A percentile compares a stretch with the other conserved stretches of the same genome.
phyloP scores from a whole-genome alignment of 495 filamentous ascomycete genomes.

The Neurospora discreta region DNA sequence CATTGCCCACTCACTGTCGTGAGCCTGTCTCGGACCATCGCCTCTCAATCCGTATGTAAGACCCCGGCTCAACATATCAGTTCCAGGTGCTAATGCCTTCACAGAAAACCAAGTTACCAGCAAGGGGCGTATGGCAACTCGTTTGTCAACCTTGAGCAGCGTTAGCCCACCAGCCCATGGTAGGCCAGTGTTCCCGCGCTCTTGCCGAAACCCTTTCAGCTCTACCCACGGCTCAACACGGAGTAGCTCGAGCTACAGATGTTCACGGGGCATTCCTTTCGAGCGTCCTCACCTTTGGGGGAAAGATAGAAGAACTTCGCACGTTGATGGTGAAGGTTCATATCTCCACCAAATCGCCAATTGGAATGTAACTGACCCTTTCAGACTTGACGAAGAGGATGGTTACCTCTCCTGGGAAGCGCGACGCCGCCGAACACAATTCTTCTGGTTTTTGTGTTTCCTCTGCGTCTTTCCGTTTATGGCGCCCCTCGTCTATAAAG shows the following conservation, averaged over 20 bases:
- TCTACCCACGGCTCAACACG: conserved; percentile 2
- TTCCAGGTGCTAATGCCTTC: background rate
- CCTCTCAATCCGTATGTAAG: background rate
- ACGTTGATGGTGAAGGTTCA: background rate
- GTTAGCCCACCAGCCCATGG: background rate
- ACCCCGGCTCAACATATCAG: background rate
- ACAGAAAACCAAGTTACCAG: background rate
- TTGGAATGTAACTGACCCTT: conserved; percentile 4
- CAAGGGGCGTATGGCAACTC: background rate
- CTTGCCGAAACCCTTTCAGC: conserved; percentile 10
- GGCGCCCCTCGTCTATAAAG: conserved; percentile 16
- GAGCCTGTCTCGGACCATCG: background rate
- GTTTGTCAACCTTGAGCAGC: conserved; percentile 1
- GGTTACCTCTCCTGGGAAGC: conserved; percentile 17
- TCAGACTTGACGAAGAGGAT: conserved; percentile 9
- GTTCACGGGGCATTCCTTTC: background rate
- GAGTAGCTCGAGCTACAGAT: conserved; percentile 2
- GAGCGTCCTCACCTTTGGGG: conserved; percentile 1
- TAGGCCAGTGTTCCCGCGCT: conserved; percentile 1
- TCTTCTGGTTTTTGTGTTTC: conserved; percentile 17
- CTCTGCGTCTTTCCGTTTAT: conserved; percentile 26
- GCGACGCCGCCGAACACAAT: conserved; percentile 12
- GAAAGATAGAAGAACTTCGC: conserved; percentile 1
- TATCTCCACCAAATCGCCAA: conserved; percentile 5
- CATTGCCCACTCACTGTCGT: conserved; percentile 3